Evolutionary conservation across 768 basidiomycete species (phyloP).

Genomic region (Psilocybe sp.): DNA sequence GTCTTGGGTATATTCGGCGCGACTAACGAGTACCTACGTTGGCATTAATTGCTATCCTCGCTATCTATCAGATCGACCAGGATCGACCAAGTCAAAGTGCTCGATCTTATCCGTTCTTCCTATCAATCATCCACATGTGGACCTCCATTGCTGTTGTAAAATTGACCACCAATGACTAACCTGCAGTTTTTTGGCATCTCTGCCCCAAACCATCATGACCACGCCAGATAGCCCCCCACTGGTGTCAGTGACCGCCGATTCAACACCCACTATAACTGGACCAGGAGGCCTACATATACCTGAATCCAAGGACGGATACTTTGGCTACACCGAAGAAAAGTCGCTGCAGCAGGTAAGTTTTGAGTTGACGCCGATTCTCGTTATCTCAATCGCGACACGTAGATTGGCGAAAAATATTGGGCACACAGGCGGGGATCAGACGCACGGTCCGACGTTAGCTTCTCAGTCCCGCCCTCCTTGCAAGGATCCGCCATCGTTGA

Average conservation of each 20-base stretch:
- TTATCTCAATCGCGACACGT: slow-evolving; percentile 5
- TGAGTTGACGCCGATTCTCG: not conserved
- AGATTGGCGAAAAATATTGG: slow-evolving; percentile 77
- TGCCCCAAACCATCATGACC: slow-evolving; percentile 9
- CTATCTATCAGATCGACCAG: too few species aligned
- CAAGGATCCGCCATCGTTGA: slow-evolving; percentile 21
- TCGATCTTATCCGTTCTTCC: slow-evolving; percentile 3
- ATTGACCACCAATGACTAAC: too few species aligned
- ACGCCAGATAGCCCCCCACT: slow-evolving; percentile 1
- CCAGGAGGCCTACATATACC: slow-evolving; percentile 35
- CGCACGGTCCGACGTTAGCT: slow-evolving; percentile 40
- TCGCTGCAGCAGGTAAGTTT: slow-evolving; percentile 65
- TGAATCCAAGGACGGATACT: slow-evolving; percentile 69
- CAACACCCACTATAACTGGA: slow-evolving; percentile 3
- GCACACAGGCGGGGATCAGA: slow-evolving; percentile 67
- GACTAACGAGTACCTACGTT: too few species aligned
- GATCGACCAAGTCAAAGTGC: too few species aligned
- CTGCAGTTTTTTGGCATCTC: not conserved
- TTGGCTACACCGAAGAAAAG: slow-evolving; percentile 79
- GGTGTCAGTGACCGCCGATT: not conserved
- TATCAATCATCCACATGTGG: not conserved
- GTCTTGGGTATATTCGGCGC: too few species aligned
- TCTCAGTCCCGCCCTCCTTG: slow-evolving; percentile 25
- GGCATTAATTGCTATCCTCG: too few species aligned
- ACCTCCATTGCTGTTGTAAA: not conserved